Percentiles rank a stretch among this genome's conserved stretches.
phyloP scores from a whole-genome alignment of 306 rosid genomes.

The Dalbergia cochinchinensis region DNA sequence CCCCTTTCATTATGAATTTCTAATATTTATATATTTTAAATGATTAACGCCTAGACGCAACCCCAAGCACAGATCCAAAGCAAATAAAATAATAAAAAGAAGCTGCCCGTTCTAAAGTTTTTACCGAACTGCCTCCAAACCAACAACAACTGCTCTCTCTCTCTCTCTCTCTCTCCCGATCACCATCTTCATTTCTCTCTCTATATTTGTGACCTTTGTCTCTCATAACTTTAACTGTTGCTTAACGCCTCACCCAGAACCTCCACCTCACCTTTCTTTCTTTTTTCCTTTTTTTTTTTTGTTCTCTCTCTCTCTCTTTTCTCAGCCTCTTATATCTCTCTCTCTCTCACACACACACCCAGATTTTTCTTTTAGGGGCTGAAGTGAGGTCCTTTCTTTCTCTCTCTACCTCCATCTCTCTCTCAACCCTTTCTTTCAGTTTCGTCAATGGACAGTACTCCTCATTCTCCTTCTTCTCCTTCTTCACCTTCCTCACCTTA shows the following conservation, averaged over 20 bases:
- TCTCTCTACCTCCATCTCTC: conserved; percentile 7
- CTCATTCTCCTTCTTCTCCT: conserved; percentile 52
- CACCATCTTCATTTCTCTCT: not conserved
- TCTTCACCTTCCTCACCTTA: conserved; percentile 47
- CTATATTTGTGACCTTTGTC: not conserved
- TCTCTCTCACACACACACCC: conserved; percentile 1
- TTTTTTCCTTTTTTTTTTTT: not conserved
- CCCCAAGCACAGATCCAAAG: too few relatives aligned
- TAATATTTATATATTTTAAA: too few relatives aligned
- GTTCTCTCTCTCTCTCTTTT: not conserved
- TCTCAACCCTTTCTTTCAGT: not conserved
- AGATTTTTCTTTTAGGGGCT: not conserved
- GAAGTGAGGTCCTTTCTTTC: not conserved
- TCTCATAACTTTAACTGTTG: conserved; percentile 50
- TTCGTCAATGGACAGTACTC: conserved; percentile 47
- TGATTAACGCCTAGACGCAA: too few relatives aligned
- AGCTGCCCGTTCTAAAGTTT: not conserved
- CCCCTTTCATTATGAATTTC: too few relatives aligned
- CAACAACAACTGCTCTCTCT: not conserved
- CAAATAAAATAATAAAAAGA: not conserved
- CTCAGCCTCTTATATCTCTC: conserved; percentile 34
- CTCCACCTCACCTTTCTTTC: conserved; percentile 5
- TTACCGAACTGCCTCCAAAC: not conserved
- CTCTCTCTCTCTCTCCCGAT: not conserved
- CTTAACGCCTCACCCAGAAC: conserved; percentile 57